Evolutionary conservation across 345 rosid genomes (phyloP), one percentile per base, ranked within the genome.

Genomic region (Arabidopsis arenosa): DNA sequence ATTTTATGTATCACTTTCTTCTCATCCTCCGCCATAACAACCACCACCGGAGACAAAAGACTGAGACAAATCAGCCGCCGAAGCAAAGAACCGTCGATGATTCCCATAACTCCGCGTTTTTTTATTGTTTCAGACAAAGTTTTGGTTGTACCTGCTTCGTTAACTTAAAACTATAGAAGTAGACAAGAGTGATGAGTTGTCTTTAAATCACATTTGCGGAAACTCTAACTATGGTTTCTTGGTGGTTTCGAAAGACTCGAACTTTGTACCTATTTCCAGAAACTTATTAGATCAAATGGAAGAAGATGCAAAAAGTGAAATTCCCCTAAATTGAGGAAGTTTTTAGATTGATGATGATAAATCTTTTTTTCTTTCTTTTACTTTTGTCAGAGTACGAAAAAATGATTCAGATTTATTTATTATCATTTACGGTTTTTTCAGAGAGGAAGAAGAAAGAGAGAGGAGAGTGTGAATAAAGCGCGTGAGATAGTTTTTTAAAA

Each of bases 1-100:
- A 84, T 28, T 77, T 87, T 89, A 49, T 66, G 59, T 62, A 23
- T 75, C 6, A 13, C 70, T 48, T 67, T 37, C 71, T 55, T 66
- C 45, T 53, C 83, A 26, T 80, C 40, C 15, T 72, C 80, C 45
- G 85, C 61, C 36, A 35, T 35, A 41, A 83, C 80, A 72, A 75
- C 80, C 7, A 14, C 56, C 81, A 15, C 64, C 81, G 32, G 47
- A 23, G 41, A 21, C 74, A 43, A 77, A 5, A 74, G 63, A 15
- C 40, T 28, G 8, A 75, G 45, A 55, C 37, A 77, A 52, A 73
- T 32, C 66, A 76, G 14, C 26, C 74, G 32, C 64, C 70, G 26
- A 52, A 75, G 54, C 57, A 68, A n/a, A 78, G 41, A 67, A 18
- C 58, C 11, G 7, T 58, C 40, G 41, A 55, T 58, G 18, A 48